These are phyloP conservation scores for Nitzschia palea DNA, from an alignment of 108 stramenopile species.

Conservation along the genomic window DNA sequence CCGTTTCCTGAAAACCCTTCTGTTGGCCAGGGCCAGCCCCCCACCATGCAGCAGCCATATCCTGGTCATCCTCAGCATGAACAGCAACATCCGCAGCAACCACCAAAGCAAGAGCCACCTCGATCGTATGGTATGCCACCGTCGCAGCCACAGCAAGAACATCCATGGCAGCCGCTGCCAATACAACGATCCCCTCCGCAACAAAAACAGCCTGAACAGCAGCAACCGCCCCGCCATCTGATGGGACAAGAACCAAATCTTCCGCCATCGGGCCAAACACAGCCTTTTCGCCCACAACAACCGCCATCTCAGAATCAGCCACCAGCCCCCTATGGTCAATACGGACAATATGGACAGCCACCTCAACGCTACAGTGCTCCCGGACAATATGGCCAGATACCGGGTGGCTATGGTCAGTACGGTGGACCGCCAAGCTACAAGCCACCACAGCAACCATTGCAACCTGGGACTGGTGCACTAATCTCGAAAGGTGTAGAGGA, in stretches of 20 bases:
- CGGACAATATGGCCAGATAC: conserved; percentile 18
- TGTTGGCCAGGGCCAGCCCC: not conserved
- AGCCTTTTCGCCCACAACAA: not conserved
- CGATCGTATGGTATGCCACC: not conserved
- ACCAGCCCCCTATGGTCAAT: conserved; percentile 16
- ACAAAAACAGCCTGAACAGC: conserved; percentile 8
- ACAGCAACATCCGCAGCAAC: conserved; percentile 10
- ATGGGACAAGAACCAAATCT: conserved; percentile 1
- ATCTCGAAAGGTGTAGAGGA: conserved; percentile 29
- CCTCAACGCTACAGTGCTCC: conserved; percentile 7
- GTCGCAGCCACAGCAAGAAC: conserved; percentile 8
- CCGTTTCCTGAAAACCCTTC: not conserved
- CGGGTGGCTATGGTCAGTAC: conserved; percentile 13
- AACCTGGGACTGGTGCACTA: conserved; percentile 13
- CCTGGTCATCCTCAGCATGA: not conserved
- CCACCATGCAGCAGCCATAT: conserved; percentile 3
- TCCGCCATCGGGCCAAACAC: not conserved
- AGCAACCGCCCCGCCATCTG: conserved; percentile 13
- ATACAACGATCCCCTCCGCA: not conserved
- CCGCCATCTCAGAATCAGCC: conserved; percentile 4
- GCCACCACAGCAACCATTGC: conserved; percentile 23
- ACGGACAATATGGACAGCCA: conserved; percentile 8
- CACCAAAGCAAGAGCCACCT: not conserved
- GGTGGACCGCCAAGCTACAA: conserved; percentile 1
- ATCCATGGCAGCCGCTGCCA: conserved; percentile 4